phyloP scores from a whole-genome alignment of 176 grass and related monocot genomes.

The Rhynchospora pubera region DNA sequence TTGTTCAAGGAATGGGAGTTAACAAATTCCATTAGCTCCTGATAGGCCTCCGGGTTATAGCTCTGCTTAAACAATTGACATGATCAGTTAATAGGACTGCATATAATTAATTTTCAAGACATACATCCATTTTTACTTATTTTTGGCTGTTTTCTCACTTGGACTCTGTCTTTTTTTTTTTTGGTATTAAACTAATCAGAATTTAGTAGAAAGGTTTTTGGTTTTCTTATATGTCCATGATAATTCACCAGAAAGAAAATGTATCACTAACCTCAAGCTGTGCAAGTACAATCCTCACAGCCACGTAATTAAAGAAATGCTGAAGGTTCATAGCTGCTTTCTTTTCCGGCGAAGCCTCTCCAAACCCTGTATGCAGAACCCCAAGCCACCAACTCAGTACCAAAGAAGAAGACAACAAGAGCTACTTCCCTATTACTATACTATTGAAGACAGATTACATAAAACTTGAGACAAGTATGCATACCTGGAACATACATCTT shows the following conservation, averaged over 20 bases:
- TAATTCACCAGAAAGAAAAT: not conserved
- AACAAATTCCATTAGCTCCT: conserved; percentile 69
- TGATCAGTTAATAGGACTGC: not conserved
- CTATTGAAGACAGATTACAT: not conserved
- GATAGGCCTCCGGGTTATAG: conserved; percentile 70
- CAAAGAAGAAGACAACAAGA: not conserved
- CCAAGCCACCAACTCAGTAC: not conserved
- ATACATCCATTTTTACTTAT: not conserved
- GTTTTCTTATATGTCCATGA: too few species aligned
- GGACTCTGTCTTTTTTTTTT: too few species aligned
- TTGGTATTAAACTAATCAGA: too few species aligned
- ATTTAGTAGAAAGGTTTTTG: too few species aligned
- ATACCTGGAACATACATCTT: conserved; percentile 26
- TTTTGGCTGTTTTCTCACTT: not conserved
- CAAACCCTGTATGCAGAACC: conserved; percentile 40
- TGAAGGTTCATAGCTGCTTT: conserved; percentile 62
- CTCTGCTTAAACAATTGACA: conserved; percentile 35
- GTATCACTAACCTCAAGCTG: conserved; percentile 58
- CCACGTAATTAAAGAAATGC: conserved; percentile 83
- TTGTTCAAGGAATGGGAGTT: conserved; percentile 56
- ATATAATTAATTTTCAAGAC: not conserved
- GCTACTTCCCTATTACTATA: not conserved
- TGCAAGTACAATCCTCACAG: conserved; percentile 63
- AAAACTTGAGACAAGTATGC: not conserved
- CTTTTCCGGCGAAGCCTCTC: conserved; percentile 62